Evolutionary conservation across 2,329 filamentous ascomycete species (phyloP).

Genomic region (Cladosporium cucumerinum): DNA sequence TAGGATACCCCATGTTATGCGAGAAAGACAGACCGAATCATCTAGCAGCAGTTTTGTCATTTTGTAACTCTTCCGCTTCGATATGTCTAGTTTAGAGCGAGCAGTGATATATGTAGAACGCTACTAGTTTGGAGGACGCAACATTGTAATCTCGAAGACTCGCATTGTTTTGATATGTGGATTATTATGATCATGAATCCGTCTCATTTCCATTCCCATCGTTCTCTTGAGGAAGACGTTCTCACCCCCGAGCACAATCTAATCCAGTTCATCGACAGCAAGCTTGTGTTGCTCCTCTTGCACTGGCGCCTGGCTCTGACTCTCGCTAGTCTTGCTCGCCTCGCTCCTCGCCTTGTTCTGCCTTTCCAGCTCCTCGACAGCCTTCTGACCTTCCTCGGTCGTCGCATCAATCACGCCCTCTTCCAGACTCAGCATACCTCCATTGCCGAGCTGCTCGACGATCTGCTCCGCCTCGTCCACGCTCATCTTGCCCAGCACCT

Average conservation of each 20-base stretch:
- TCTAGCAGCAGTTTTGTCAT: background rate
- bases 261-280: slow-evolving; percentile 10
- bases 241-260: background rate
- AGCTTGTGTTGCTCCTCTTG: background rate
- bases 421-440: slow-evolving; percentile 85
- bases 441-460: slow-evolving; percentile 75
- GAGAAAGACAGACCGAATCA: background rate
- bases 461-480: slow-evolving; percentile 84
- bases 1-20: background rate
- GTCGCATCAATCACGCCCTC: slow-evolving; percentile 91
- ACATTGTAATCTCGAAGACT: background rate
- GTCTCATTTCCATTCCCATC: background rate
- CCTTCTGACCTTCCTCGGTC: slow-evolving; percentile 37
- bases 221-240: background rate
- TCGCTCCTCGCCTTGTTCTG: slow-evolving; percentile 60
- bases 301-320: background rate
- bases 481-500: slow-evolving; percentile 82
- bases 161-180: background rate
- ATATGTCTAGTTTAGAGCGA: background rate
- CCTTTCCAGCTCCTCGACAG: slow-evolving; percentile 50
- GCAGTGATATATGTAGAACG: background rate
- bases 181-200: background rate
- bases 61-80: no score
- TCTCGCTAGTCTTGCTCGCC: background rate
- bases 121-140: background rate